Conservation (phyloP, 768 basidiomycete genomes). For the Naematelia aurantialba region DNA sequence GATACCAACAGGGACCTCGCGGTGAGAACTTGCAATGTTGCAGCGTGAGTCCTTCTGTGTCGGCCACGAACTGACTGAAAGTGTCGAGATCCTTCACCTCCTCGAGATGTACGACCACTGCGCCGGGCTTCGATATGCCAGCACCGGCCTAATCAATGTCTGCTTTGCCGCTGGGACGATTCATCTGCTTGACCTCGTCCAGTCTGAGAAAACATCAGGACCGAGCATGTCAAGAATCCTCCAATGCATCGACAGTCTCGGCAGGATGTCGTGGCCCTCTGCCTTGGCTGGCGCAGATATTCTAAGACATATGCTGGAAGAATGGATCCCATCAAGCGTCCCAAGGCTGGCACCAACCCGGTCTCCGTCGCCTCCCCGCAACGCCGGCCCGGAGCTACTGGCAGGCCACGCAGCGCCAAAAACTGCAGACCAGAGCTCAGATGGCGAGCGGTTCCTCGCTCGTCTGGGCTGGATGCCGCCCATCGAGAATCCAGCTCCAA, state of each 20-base stretch:
- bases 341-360: background rate
- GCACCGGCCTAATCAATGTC: conserved; percentile 45
- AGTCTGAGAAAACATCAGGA: conserved; percentile 11
- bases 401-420: background rate
- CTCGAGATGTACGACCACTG: conserved; percentile 53
- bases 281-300: conserved; percentile 23
- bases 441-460: background rate
- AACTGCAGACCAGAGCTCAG: background rate
- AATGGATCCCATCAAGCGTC: conserved; percentile 12
- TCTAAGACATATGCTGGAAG: conserved; percentile 17
- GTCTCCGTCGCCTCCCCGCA: background rate
- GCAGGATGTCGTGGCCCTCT: conserved; percentile 28
- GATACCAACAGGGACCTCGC: conserved; percentile 3
- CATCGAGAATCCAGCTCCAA: background rate
- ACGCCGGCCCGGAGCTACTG: background rate
- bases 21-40: conserved; percentile 5
- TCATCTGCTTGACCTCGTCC: conserved; percentile 27
- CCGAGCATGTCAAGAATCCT: conserved; percentile 13
- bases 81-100: conserved; percentile 25
- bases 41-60: background rate
- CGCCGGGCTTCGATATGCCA: conserved; percentile 61
- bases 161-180: conserved; percentile 35
- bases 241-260: conserved; percentile 25
- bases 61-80: conserved; percentile 2
- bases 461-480: background rate